Conservation (phyloP, 1,284 basidiomycete species). For the Melanopsichium pennsylvanicum region DNA sequence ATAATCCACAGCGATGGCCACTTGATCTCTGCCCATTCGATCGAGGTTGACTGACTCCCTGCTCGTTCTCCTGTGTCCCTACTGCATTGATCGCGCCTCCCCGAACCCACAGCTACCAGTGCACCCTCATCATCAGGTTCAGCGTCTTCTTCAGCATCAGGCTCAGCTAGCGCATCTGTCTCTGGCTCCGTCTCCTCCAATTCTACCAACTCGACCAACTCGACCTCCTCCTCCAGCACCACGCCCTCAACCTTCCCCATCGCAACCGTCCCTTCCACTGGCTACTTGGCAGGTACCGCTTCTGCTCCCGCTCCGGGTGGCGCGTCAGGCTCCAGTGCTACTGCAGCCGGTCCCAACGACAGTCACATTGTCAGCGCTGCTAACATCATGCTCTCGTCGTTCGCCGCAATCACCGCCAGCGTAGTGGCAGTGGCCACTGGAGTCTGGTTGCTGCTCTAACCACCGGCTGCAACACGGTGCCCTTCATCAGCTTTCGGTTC, state of each 20-base stretch:
- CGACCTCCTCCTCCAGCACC: conserved; percentile 26
- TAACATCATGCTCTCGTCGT: conserved; percentile 11
- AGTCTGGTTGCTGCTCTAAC: conserved; percentile 29
- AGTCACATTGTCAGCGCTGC: conserved; percentile 34
- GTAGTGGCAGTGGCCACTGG: conserved; percentile 25
- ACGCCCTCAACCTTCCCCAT: conserved; percentile 45
- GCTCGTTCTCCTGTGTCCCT: neutral
- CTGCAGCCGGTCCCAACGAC: conserved; percentile 34
- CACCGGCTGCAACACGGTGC: neutral
- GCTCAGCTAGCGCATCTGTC: no score
- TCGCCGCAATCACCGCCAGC: conserved; percentile 16
- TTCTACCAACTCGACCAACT: conserved; percentile 13
- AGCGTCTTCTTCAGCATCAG: conserved; percentile 10
- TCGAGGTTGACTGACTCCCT: neutral
- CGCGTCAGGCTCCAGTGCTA: conserved; percentile 14
- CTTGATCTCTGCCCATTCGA: neutral
- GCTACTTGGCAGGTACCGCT: conserved; percentile 40
- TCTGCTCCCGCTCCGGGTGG: conserved; percentile 32
- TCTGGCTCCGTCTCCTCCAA: conserved; percentile 5
- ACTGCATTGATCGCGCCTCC: no score
- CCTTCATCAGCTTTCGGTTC: no score
- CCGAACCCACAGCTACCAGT: conserved; percentile 16
- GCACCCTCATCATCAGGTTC: conserved; percentile 20
- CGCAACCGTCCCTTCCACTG: conserved; percentile 31
- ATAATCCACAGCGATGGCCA: no score